Conservation (phyloP, 73 alveolate genomes). For the Urostyla sp. region DNA sequence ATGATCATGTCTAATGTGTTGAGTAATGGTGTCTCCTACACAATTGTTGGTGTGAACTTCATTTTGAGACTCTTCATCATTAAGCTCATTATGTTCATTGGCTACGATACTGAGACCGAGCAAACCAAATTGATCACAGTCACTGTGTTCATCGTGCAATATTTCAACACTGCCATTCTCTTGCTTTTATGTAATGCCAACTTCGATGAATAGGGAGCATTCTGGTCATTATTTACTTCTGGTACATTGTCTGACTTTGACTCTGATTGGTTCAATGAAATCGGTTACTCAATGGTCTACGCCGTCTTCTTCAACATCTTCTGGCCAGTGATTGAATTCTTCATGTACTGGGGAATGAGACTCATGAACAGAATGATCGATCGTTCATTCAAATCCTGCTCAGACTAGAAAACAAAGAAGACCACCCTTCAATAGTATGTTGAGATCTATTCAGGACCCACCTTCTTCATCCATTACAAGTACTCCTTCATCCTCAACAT, state of each 20-base stretch:
- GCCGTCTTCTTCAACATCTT: slow-evolving; percentile 51
- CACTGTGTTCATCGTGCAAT: slow-evolving; percentile 46
- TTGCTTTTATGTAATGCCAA: slow-evolving; percentile 49
- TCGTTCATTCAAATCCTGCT: slow-evolving; percentile 16
- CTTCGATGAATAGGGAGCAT: not conserved
- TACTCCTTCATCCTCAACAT: slow-evolving; percentile 69
- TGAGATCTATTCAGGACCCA: slow-evolving; percentile 71
- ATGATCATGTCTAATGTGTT: too few species aligned
- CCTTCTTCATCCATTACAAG: slow-evolving; percentile 61
- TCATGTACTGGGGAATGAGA: slow-evolving; percentile 44
- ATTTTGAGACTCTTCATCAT: slow-evolving; percentile 47
- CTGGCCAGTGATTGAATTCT: slow-evolving; percentile 46
- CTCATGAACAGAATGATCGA: slow-evolving; percentile 18
- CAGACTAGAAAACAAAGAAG: slow-evolving; percentile 47
- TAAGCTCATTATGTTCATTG: slow-evolving; percentile 29
- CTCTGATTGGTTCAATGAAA: slow-evolving; percentile 51
- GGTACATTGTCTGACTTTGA: slow-evolving; percentile 52
- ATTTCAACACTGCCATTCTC: slow-evolving; percentile 48
- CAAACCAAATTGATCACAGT: slow-evolving; percentile 27
- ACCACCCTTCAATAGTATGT: slow-evolving; percentile 61
- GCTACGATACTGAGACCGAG: slow-evolving; percentile 40
- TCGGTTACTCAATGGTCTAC: slow-evolving; percentile 35
- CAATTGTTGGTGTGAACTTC: slow-evolving; percentile 44
- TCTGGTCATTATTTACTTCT: not conserved
- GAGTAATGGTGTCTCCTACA: slow-evolving; percentile 5